These are phyloP conservation scores for Diddensiella transvaalensis DNA, from an alignment of 805 yeast genomes.

Conservation along the genomic window DNA sequence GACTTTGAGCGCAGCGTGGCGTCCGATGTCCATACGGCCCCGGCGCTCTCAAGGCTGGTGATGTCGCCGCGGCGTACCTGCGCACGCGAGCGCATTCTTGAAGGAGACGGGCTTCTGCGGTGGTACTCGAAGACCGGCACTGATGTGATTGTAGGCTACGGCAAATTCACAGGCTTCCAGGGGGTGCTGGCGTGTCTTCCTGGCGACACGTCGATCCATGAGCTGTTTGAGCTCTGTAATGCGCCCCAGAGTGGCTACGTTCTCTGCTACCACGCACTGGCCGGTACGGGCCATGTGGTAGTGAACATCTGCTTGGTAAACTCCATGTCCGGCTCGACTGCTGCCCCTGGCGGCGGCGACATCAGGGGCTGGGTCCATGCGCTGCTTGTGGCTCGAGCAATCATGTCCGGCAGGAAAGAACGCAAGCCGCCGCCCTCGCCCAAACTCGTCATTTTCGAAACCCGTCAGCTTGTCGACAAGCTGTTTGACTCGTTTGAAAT, in stretches of 20 bases:
- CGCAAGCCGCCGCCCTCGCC: background rate
- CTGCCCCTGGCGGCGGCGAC: background rate
- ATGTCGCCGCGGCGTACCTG: conserved; percentile 27
- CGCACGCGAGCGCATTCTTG: conserved; percentile 28
- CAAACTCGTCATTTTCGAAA: conserved; percentile 9
- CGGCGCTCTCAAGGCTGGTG: conserved; percentile 21
- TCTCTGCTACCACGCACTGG: conserved; percentile 18
- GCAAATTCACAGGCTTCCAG: conserved; percentile 24
- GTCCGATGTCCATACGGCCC: conserved; percentile 14
- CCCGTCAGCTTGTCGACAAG: conserved; percentile 11
- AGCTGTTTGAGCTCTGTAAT: conserved; percentile 15
- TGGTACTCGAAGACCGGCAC: conserved; percentile 20
- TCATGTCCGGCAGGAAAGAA: too few relatives aligned
- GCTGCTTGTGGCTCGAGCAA: conserved; percentile 22
- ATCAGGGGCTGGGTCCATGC: conserved; percentile 33
- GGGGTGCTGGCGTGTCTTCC: conserved; percentile 21
- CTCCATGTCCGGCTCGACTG: conserved; percentile 1
- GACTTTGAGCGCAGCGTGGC: conserved; percentile 18
- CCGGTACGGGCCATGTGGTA: conserved; percentile 12
- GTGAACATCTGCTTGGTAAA: conserved; percentile 25
- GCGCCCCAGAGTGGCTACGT: conserved; percentile 21
- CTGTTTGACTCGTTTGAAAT: conserved; percentile 21
- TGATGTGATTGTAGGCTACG: conserved; percentile 28
- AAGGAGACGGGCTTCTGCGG: conserved; percentile 30
- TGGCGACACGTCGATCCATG: conserved; percentile 3